Evolutionary conservation across 257 asterid species (phyloP).

Genomic region (Solanum dulcamara): DNA sequence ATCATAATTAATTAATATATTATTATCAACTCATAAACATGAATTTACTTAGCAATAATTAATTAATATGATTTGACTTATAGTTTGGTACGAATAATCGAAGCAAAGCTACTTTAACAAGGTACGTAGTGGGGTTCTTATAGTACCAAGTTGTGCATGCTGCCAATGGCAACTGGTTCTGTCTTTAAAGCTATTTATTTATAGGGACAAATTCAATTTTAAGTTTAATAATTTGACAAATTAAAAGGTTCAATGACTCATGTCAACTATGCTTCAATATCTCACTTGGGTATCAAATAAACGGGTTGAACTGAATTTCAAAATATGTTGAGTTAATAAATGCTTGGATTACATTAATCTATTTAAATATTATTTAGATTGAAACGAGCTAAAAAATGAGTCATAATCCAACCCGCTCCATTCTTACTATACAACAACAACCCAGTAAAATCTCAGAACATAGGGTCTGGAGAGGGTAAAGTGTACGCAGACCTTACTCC

Average conservation of each 20-base stretch:
- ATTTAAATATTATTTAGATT: too few relatives aligned
- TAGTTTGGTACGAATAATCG: background rate
- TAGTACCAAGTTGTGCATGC: constrained; percentile 1
- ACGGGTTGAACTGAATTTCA: background rate
- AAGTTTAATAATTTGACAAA: background rate
- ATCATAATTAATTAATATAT: background rate
- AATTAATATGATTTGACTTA: background rate
- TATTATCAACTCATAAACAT: background rate
- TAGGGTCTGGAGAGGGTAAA: too few relatives aligned
- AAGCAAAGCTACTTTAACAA: background rate
- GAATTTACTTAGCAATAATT: background rate
- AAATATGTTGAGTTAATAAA: too few relatives aligned
- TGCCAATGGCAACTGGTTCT: background rate
- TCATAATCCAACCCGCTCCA: too few relatives aligned
- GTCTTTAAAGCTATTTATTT: background rate
- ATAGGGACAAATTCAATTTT: background rate
- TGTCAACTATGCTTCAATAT: background rate
- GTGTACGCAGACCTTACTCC: too few relatives aligned
- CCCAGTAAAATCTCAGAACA: too few relatives aligned
- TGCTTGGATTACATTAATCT: too few relatives aligned
- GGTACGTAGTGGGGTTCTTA: background rate
- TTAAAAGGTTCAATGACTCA: background rate
- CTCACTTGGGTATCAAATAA: background rate
- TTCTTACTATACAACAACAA: too few relatives aligned
- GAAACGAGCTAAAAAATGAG: too few relatives aligned